These are phyloP conservation scores for Knufia fluminis DNA, from an alignment of 2,329 filamentous ascomycete genomes.

Conservation along the genomic window DNA sequence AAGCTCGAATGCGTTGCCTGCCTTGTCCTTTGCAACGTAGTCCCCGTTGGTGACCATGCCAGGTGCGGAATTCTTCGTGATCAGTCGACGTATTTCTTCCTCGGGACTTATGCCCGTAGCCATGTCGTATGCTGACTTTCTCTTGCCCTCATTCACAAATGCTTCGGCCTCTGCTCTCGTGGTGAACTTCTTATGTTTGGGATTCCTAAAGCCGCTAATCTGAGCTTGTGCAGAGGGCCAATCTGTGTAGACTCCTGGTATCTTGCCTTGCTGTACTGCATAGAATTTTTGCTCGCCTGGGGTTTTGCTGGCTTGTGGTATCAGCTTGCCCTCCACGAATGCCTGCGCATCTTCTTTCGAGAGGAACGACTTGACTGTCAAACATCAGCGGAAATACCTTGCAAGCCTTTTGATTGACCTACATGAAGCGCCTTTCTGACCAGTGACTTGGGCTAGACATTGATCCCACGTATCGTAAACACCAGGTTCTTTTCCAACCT, in stretches of 20 bases:
- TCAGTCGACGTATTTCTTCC: slow-evolving; percentile 20
- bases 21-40: slow-evolving; percentile 31
- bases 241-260: slow-evolving; percentile 54
- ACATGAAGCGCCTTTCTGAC: slow-evolving; percentile 60
- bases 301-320: slow-evolving; percentile 29
- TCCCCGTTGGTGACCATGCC: slow-evolving; percentile 32
- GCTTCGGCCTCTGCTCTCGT: slow-evolving; percentile 65
- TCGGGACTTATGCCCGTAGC: slow-evolving; percentile 14
- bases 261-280: slow-evolving; percentile 48
- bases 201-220: slow-evolving; percentile 62
- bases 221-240: slow-evolving; percentile 65
- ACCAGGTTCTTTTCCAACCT: slow-evolving; percentile 49
- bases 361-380: slow-evolving; percentile 68
- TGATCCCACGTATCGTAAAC: slow-evolving; percentile 57
- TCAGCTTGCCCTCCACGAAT: slow-evolving; percentile 57
- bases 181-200: slow-evolving; percentile 59
- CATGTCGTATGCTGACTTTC: slow-evolving; percentile 13
- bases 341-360: slow-evolving; percentile 66
- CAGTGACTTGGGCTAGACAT: slow-evolving; percentile 52
- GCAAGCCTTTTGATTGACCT: slow-evolving; percentile 31
- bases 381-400: background rate
- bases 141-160: slow-evolving; percentile 50
- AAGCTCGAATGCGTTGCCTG: slow-evolving; percentile 39
- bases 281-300: slow-evolving; percentile 42
- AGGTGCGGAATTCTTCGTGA: slow-evolving; percentile 26